Percentiles rank a stretch among this genome's conserved stretches.
Conservation (phyloP, 176 grass and related monocot genomes). For the Cenchrus purpureus region DNA sequence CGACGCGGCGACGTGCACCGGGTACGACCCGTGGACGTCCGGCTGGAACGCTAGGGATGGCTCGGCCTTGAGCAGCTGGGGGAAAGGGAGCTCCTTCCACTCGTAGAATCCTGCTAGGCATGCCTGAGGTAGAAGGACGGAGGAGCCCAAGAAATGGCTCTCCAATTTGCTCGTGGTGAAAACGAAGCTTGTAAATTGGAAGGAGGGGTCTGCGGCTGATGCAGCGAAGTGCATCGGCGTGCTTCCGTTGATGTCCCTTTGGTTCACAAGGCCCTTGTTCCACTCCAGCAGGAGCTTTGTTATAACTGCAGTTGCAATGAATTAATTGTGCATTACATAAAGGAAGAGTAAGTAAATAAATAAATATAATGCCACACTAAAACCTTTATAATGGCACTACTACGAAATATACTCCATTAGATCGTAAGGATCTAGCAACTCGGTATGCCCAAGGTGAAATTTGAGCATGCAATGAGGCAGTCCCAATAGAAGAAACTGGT, state of each 20-base stretch:
- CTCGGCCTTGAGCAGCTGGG: neutral
- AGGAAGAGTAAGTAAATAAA: neutral
- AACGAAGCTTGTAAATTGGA: neutral
- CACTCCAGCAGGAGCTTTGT: neutral
- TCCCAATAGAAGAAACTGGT: too few relatives aligned
- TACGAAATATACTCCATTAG: too few relatives aligned
- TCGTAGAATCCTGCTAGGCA: neutral
- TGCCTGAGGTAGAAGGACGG: neutral
- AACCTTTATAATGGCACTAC: too few relatives aligned
- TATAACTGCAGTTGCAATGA: neutral
- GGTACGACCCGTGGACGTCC: conserved; percentile 26
- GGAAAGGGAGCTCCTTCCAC: neutral
- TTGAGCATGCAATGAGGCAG: too few relatives aligned
- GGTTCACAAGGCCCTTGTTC: conserved; percentile 17
- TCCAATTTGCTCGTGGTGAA: neutral
- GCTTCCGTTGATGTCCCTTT: conserved; percentile 23
- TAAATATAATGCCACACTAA: too few relatives aligned
- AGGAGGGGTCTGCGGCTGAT: neutral
- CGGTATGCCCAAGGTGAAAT: too few relatives aligned
- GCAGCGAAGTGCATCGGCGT: conserved; percentile 47
- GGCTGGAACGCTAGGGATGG: neutral
- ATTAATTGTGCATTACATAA: neutral
- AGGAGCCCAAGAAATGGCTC: neutral
- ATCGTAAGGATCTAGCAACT: too few relatives aligned
- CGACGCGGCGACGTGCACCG: conserved; percentile 46